Conservation (phyloP, 2,329 filamentous ascomycete species). For the Pseudofabraea citricarpa region DNA sequence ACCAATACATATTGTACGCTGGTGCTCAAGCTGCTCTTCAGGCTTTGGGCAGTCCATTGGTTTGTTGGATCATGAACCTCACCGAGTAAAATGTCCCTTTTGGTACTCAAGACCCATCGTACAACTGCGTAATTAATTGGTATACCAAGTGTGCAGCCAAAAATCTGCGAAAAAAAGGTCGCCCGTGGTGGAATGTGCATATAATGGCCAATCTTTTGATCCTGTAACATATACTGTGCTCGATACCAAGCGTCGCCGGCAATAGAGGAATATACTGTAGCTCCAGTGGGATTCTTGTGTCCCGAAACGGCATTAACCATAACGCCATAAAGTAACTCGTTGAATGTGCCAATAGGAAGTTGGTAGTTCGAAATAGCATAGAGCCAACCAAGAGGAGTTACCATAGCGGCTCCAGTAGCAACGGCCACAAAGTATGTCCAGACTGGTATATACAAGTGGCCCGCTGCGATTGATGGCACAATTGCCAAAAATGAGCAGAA, state of each 20-base stretch:
- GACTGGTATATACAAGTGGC: constrained; percentile 51
- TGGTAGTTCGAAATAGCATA: constrained; percentile 55
- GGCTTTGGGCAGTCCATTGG: constrained; percentile 55
- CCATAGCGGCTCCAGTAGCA: constrained; percentile 47
- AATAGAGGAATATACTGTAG: constrained; percentile 52
- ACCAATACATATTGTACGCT: constrained; percentile 58
- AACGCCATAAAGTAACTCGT: constrained; percentile 54
- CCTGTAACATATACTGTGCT: constrained; percentile 53
- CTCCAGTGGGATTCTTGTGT: constrained; percentile 53
- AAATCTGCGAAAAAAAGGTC: constrained; percentile 57
- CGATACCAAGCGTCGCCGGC: constrained; percentile 59
- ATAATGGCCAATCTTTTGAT: constrained; percentile 61
- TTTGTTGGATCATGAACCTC: constrained; percentile 46
- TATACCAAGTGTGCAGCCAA: constrained; percentile 52
- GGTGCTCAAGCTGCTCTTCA: constrained; percentile 46
- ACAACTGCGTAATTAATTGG: constrained; percentile 59
- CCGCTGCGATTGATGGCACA: constrained; percentile 44
- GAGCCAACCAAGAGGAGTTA: constrained; percentile 53
- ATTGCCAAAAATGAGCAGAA: constrained; percentile 41
- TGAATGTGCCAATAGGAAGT: constrained; percentile 51
- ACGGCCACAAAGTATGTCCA: constrained; percentile 57
- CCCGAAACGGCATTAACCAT: constrained; percentile 48
- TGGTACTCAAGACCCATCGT: constrained; percentile 53
- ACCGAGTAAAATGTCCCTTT: constrained; percentile 47
- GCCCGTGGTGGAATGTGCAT: constrained; percentile 55